Conservation (phyloP, 2,329 filamentous ascomycete species). For the Cercospora beticola region DNA sequence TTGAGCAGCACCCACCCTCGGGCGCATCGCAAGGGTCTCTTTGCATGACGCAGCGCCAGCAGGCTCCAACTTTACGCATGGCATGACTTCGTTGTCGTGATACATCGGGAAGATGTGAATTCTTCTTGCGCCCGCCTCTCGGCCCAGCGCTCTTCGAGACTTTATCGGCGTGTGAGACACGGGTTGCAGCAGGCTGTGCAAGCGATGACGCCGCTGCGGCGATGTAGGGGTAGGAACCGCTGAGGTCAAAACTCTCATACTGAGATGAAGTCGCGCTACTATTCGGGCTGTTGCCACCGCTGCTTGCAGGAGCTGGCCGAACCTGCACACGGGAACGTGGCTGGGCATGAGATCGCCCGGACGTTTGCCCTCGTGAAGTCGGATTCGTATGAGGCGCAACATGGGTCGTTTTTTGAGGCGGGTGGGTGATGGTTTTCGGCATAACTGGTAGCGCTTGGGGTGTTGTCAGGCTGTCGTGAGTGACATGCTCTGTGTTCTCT, state of each 20-base stretch:
- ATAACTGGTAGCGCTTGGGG: not conserved
- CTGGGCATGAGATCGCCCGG: not conserved
- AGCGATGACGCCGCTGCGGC: slow-evolving; percentile 11
- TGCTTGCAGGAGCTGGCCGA: not conserved
- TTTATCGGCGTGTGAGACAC: slow-evolving; percentile 12
- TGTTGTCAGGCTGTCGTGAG: not conserved
- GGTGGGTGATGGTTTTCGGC: not conserved
- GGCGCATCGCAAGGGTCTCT: slow-evolving; percentile 44
- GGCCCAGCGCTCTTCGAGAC: slow-evolving; percentile 15
- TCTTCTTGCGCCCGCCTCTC: slow-evolving; percentile 39
- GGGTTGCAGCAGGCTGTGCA: not conserved
- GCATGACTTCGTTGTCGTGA: slow-evolving; percentile 43
- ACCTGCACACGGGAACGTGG: slow-evolving; percentile 5
- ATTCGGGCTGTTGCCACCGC: not conserved
- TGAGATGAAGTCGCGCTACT: not conserved
- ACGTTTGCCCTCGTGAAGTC: not conserved
- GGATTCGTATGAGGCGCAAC: not conserved
- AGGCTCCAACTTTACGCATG: slow-evolving; percentile 49
- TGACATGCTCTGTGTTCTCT: not conserved
- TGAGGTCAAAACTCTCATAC: not conserved
- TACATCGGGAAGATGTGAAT: slow-evolving; percentile 40
- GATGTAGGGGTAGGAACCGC: slow-evolving; percentile 9
- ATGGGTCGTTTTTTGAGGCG: not conserved
- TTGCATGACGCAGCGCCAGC: slow-evolving; percentile 51
- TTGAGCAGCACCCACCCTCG: slow-evolving; percentile 31